A percentile compares a stretch with the other conserved stretches of the same genome.
Evolutionary conservation across 1,284 basidiomycete species (phyloP).

Genomic region (Ceratobasidium sp.): DNA sequence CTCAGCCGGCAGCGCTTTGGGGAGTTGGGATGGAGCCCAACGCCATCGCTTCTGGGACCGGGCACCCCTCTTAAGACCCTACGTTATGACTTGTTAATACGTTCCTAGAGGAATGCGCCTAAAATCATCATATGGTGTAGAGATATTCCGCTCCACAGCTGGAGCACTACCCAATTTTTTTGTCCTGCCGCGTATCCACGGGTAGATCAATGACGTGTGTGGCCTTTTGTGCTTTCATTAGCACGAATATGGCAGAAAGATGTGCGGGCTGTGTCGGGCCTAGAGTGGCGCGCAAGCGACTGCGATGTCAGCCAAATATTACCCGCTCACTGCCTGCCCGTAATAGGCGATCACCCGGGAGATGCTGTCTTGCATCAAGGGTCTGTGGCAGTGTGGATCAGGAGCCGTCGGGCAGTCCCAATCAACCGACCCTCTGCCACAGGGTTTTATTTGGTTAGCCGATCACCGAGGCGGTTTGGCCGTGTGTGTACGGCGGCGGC

Average conservation of each 20-base stretch:
- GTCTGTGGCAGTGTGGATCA: background rate
- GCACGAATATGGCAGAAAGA: slow-evolving; percentile 2
- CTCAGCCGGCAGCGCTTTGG: too few species aligned
- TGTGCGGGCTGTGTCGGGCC: slow-evolving; percentile 8
- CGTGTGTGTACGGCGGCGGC: slow-evolving; percentile 4
- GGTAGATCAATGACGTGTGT: slow-evolving; percentile 6
- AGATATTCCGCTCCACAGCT: background rate
- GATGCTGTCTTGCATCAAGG: slow-evolving; percentile 1
- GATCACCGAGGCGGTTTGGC: slow-evolving; percentile 10
- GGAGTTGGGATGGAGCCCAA: too few species aligned
- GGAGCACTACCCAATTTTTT: background rate
- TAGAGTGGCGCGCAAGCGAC: slow-evolving; percentile 3
- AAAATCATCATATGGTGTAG: too few species aligned
- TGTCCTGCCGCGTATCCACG: background rate
- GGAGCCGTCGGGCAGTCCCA: background rate
- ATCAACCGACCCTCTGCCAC: slow-evolving; percentile 2
- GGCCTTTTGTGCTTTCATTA: background rate
- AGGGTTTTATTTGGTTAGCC: background rate
- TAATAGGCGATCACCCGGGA: background rate
- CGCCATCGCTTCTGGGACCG: too few species aligned
- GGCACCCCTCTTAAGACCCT: too few species aligned
- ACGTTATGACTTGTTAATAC: background rate
- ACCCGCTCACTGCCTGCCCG: background rate
- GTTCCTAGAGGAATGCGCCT: background rate
- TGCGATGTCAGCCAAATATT: slow-evolving; percentile 18